A percentile compares a stretch with the other conserved stretches of the same genome.
These are phyloP conservation scores for Phaffomyces opuntiae DNA, from an alignment of 805 yeast genomes.

Conservation along the genomic window DNA sequence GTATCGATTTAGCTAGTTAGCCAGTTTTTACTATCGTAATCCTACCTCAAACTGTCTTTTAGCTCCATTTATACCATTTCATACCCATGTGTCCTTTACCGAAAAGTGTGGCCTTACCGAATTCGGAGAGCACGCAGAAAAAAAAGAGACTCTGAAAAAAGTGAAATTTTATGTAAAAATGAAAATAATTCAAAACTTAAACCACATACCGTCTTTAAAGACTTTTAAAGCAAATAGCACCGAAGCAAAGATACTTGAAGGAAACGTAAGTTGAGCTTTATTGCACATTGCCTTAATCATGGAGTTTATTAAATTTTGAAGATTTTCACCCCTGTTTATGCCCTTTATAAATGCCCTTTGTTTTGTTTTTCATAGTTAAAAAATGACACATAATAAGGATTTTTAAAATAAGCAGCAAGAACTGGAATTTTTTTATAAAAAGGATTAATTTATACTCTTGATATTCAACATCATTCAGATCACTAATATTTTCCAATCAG, in stretches of 20 bases:
- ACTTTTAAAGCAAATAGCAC: conserved; percentile 2
- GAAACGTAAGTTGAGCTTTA: conserved; percentile 10
- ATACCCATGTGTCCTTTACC: not conserved
- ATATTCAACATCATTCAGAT: not conserved
- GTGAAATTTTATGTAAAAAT: conserved; percentile 2
- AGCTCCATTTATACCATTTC: not conserved
- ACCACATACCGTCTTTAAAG: not conserved
- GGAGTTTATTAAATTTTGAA: not conserved
- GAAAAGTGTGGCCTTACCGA: not conserved
- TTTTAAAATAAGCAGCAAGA: too few relatives aligned
- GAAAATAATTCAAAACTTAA: not conserved
- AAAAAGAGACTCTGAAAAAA: conserved; percentile 9
- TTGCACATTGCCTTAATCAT: not conserved
- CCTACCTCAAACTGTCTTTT: not conserved
- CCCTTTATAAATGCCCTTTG: not conserved
- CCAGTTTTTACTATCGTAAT: too few relatives aligned
- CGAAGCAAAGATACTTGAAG: conserved; percentile 9
- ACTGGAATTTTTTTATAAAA: too few relatives aligned
- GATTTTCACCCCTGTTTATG: not conserved
- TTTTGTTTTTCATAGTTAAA: not conserved
- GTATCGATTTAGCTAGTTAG: too few relatives aligned
- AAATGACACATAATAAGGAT: not conserved
- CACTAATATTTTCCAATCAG: not conserved
- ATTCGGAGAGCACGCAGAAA: conserved; percentile 3
- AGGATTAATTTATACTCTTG: not conserved